A percentile compares a stretch with the other conserved stretches of the same genome.
Evolutionary conservation across 768 basidiomycete genomes (phyloP).

Genomic region (Russula sp.): DNA sequence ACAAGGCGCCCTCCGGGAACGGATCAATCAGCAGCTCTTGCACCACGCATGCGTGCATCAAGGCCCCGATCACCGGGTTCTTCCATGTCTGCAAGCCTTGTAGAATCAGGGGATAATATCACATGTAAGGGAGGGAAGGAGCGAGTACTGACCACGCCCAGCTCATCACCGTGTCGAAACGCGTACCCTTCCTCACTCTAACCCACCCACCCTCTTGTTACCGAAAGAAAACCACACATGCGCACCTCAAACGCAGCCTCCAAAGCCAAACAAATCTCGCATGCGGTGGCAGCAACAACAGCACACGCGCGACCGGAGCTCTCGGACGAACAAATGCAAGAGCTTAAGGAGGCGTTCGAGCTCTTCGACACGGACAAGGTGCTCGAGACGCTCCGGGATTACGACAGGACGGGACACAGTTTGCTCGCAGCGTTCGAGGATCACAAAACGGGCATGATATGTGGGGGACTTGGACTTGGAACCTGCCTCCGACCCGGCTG

Average conservation of each 20-base stretch:
- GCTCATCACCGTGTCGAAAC: too few species aligned
- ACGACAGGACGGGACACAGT: too few species aligned
- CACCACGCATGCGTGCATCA: constrained; percentile 81
- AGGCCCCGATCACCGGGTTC: constrained; percentile 73
- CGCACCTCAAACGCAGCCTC: constrained; percentile 59
- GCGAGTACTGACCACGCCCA: constrained; percentile 37
- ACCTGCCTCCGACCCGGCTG: too few species aligned
- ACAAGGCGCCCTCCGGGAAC: constrained; percentile 53
- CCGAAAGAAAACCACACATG: too few species aligned
- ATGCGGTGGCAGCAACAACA: neutral
- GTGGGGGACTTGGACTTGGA: too few species aligned
- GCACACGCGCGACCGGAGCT: constrained; percentile 70
- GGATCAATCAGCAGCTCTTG: constrained; percentile 64
- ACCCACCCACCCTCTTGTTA: too few species aligned
- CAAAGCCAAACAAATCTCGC: constrained; percentile 51
- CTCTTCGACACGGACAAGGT: constrained; percentile 98
- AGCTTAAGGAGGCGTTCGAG: constrained; percentile 98
- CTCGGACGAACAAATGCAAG: constrained; percentile 84
- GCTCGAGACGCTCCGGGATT: too few species aligned
- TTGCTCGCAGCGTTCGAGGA: too few species aligned
- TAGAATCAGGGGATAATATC: neutral
- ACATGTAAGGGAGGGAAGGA: neutral
- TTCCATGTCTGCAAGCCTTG: constrained; percentile 63
- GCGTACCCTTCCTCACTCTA: too few species aligned
- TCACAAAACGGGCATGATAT: too few species aligned